phyloP scores from a whole-genome alignment of 164 flowering plant species.

The Vitis labrusca region DNA sequence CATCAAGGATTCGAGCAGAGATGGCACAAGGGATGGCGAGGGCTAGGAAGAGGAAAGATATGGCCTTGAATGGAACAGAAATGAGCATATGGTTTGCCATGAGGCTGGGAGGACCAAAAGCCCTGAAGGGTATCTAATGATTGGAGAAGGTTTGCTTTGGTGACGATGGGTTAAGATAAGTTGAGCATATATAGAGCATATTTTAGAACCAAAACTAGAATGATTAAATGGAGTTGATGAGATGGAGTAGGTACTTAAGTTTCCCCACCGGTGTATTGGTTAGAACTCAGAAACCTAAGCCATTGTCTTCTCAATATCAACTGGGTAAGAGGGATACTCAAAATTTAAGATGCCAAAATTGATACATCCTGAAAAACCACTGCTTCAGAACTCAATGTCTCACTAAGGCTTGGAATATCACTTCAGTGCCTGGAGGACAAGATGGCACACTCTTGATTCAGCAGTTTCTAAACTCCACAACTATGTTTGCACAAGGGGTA shows the following conservation, averaged over 20 bases:
- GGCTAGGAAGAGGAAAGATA: constrained; percentile 32
- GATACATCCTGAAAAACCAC: too few relatives aligned
- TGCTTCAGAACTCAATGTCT: too few relatives aligned
- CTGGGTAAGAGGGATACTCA: neutral
- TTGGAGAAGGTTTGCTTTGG: constrained; percentile 1
- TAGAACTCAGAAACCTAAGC: constrained; percentile 4
- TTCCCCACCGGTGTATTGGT: constrained; percentile 28
- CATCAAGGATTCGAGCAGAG: constrained; percentile 57
- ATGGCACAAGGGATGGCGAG: constrained; percentile 30
- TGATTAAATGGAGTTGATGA: constrained; percentile 35
- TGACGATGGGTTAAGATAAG: constrained; percentile 15
- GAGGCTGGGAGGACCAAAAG: neutral
- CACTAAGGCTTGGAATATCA: too few relatives aligned
- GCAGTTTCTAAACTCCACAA: too few relatives aligned
- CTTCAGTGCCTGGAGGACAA: too few relatives aligned
- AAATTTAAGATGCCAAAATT: neutral
- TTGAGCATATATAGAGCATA: constrained; percentile 11
- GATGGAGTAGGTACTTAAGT: constrained; percentile 33
- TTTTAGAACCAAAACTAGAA: neutral
- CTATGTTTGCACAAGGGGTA: too few relatives aligned
- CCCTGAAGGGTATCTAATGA: neutral
- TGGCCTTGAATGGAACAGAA: constrained; percentile 16
- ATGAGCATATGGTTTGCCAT: constrained; percentile 25
- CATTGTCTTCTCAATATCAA: too few relatives aligned
- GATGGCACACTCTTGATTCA: too few relatives aligned